A percentile compares a stretch with the other conserved stretches of the same genome.
These are phyloP conservation scores for Syzygium aromaticum DNA, from an alignment of 345 rosid species.

Conservation along the genomic window DNA sequence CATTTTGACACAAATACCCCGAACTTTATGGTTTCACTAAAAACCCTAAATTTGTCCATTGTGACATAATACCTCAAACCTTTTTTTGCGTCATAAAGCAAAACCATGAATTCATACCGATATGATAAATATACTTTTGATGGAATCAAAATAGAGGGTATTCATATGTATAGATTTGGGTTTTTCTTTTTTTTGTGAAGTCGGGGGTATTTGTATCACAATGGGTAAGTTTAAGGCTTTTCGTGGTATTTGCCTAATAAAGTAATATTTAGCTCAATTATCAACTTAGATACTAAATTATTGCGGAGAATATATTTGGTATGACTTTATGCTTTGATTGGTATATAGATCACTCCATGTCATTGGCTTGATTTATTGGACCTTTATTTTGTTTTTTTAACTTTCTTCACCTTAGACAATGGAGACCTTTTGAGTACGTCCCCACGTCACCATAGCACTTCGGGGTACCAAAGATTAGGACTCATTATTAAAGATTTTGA, in stretches of 20 bases:
- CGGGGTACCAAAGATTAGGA: neutral
- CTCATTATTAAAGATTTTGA: neutral
- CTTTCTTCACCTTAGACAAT: neutral
- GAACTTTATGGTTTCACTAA: too few relatives aligned
- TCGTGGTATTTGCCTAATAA: neutral
- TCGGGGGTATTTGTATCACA: too few relatives aligned
- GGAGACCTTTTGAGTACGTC: neutral
- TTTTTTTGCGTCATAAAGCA: too few relatives aligned
- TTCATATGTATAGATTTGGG: too few relatives aligned
- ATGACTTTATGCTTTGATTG: neutral
- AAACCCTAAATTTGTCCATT: too few relatives aligned
- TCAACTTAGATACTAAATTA: neutral
- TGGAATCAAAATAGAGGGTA: too few relatives aligned
- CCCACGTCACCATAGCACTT: neutral
- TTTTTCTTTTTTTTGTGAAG: too few relatives aligned
- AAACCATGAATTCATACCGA: too few relatives aligned
- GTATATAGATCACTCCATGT: neutral
- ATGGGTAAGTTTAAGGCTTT: too few relatives aligned
- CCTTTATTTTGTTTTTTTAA: neutral
- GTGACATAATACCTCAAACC: too few relatives aligned
- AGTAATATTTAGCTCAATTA: neutral
- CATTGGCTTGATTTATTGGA: neutral
- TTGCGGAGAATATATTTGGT: neutral
- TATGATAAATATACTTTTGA: too few relatives aligned
- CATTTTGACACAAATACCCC: too few relatives aligned